A percentile compares a stretch with the other conserved stretches of the same genome.
Conservation (phyloP, 306 rosid genomes). For the Senna siamea region DNA sequence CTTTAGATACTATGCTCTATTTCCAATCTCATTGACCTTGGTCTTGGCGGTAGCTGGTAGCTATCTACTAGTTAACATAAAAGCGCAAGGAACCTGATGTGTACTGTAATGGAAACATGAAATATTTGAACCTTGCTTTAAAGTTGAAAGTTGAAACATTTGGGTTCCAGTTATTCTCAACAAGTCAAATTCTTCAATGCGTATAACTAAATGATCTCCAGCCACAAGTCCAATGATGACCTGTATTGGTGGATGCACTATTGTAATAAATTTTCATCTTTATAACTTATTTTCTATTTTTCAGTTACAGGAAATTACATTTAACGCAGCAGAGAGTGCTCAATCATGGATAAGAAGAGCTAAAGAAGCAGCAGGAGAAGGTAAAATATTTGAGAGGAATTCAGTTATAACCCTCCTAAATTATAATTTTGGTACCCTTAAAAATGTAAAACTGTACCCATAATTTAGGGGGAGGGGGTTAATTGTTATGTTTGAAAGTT, state of each 20-base stretch:
- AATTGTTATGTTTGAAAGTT: too few species aligned
- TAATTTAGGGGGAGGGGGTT: too few species aligned
- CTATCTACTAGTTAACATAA: slow-evolving; percentile 17
- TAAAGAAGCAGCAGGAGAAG: slow-evolving; percentile 74
- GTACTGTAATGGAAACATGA: slow-evolving; percentile 24
- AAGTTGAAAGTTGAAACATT: background rate
- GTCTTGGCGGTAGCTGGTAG: slow-evolving; percentile 16
- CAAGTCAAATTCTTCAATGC: slow-evolving; percentile 24
- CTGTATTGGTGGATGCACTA: slow-evolving; percentile 24
- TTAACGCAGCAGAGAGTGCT: slow-evolving; percentile 69
- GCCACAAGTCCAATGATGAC: slow-evolving; percentile 1
- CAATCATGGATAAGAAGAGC: slow-evolving; percentile 76
- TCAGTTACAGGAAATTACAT: slow-evolving; percentile 72
- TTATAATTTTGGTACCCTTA: too few species aligned
- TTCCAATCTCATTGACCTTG: slow-evolving; percentile 17
- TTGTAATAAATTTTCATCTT: slow-evolving; percentile 25
- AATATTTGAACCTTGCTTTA: slow-evolving; percentile 15
- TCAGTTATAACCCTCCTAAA: too few species aligned
- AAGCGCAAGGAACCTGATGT: slow-evolving; percentile 3
- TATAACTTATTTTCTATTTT: slow-evolving; percentile 26
- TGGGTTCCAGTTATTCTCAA: slow-evolving; percentile 12
- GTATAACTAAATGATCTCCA: slow-evolving; percentile 11
- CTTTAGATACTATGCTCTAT: background rate
- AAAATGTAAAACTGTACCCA: too few species aligned
- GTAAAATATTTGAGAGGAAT: slow-evolving; percentile 50